A percentile compares a stretch with the other conserved stretches of the same genome.
Conservation (phyloP, 1,284 basidiomycete species). For the Ceraceosorus bombacis region DNA sequence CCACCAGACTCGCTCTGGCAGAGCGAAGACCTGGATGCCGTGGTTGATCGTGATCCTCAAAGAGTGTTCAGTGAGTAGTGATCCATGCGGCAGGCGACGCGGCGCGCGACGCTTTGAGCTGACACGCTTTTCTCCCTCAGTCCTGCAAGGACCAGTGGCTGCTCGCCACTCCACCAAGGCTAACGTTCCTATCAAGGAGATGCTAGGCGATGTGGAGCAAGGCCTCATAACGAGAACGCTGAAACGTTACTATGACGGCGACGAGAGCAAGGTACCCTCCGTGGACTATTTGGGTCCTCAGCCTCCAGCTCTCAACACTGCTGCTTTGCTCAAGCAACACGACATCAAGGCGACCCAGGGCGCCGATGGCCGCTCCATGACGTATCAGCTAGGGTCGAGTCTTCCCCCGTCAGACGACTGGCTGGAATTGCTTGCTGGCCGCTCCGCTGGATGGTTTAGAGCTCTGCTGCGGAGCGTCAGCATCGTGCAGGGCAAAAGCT, state of each 20-base stretch:
- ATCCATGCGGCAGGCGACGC: too few relatives aligned
- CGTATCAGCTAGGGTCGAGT: conserved; percentile 22
- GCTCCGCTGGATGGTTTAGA: conserved; percentile 72
- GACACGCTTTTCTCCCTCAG: too few relatives aligned
- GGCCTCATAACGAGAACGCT: conserved; percentile 71
- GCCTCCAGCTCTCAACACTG: conserved; percentile 49
- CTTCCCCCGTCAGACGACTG: conserved; percentile 56
- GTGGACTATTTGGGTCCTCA: conserved; percentile 75
- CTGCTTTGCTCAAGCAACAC: conserved; percentile 44
- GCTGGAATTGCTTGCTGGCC: conserved; percentile 77
- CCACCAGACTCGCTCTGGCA: conserved; percentile 89
- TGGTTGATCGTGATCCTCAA: conserved; percentile 87
- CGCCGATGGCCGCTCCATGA: neutral
- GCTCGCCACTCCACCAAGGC: conserved; percentile 77
- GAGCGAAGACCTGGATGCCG: conserved; percentile 94
- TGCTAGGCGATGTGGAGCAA: conserved; percentile 78
- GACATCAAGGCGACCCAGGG: conserved; percentile 38
- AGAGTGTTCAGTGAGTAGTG: conserved; percentile 65
- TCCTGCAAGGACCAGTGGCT: conserved; percentile 92
- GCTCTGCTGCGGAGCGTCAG: conserved; percentile 75
- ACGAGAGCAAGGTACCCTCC: conserved; percentile 68
- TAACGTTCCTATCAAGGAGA: conserved; percentile 85
- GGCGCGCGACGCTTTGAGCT: too few relatives aligned
- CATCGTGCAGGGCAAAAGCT: conserved; percentile 54
- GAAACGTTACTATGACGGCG: conserved; percentile 71